phyloP scores from a whole-genome alignment of 139 green algal species.

The Chlorella sp. region DNA sequence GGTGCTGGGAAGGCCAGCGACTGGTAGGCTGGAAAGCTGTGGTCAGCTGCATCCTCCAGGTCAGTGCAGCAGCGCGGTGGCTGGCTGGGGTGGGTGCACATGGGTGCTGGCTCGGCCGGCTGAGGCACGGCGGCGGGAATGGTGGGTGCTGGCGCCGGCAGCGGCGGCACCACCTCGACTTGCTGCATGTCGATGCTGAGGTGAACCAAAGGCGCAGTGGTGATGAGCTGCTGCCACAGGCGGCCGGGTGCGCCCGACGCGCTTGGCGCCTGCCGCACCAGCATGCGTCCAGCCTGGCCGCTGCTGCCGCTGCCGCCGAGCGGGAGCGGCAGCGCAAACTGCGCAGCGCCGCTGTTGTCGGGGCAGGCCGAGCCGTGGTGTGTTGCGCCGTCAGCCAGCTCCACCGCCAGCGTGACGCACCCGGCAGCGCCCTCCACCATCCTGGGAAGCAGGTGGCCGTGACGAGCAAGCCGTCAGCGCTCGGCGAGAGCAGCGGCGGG shows the following conservation, averaged over 20 bases:
- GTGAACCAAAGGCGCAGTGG: neutral
- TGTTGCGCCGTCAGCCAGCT: neutral
- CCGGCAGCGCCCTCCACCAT: neutral
- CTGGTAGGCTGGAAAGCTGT: neutral
- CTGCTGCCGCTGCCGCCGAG: neutral
- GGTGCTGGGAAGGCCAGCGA: neutral
- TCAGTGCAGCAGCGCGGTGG: neutral
- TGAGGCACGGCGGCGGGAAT: neutral
- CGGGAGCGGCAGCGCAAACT: neutral
- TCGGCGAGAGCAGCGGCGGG: neutral
- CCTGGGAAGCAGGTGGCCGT: neutral
- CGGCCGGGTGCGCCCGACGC: neutral
- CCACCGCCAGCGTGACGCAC: neutral
- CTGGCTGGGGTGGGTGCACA: neutral
- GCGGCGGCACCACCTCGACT: neutral
- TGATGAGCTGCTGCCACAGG: conserved; percentile 5
- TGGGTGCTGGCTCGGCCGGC: neutral
- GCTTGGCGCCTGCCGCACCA: neutral
- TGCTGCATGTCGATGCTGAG: neutral
- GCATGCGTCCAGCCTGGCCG: neutral
- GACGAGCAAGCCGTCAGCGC: neutral
- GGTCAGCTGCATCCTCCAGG: neutral
- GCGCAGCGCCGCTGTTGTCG: neutral
- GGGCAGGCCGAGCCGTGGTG: neutral
- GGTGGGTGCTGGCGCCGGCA: neutral